Percentiles rank a stretch among this genome's conserved stretches.
Conservation (phyloP, 495 filamentous ascomycete species). For the Alectoria sarmentosa region DNA sequence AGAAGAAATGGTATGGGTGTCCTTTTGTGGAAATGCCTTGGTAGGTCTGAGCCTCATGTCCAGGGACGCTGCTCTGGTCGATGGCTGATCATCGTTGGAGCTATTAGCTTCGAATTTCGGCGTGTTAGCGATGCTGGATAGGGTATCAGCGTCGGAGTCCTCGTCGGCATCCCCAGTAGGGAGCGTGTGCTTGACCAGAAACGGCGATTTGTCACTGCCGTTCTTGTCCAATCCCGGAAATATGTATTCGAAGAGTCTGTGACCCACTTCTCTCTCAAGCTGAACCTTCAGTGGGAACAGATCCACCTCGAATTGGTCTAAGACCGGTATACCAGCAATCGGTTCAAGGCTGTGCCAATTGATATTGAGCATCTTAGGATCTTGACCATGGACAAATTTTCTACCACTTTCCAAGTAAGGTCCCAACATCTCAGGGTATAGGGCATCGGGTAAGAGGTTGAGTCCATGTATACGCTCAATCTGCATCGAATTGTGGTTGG, state of each 20-base stretch:
- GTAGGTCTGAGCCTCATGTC: slow-evolving; percentile 76
- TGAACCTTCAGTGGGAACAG: slow-evolving; percentile 91
- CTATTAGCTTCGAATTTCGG: slow-evolving; percentile 27
- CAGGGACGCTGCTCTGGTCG: slow-evolving; percentile 57
- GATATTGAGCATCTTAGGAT: slow-evolving; percentile 77
- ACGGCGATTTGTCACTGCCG: slow-evolving; percentile 63
- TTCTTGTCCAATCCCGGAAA: slow-evolving; percentile 73
- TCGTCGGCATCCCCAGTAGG: slow-evolving; percentile 48
- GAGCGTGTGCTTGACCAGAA: slow-evolving; percentile 72
- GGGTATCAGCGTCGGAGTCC: slow-evolving; percentile 47
- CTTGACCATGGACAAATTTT: slow-evolving; percentile 37
- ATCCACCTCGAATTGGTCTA: slow-evolving; percentile 95
- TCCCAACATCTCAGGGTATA: slow-evolving; percentile 92
- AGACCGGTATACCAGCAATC: slow-evolving; percentile 93
- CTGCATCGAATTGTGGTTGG: slow-evolving; percentile 86
- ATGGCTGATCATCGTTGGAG: slow-evolving; percentile 32
- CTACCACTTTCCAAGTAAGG: slow-evolving; percentile 67
- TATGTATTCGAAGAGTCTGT: slow-evolving; percentile 94
- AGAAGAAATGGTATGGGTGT: slow-evolving; percentile 20
- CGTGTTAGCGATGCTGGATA: slow-evolving; percentile 14
- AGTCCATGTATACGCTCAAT: slow-evolving; percentile 76
- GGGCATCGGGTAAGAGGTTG: slow-evolving; percentile 81
- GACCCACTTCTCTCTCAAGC: slow-evolving; percentile 85
- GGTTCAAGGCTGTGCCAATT: slow-evolving; percentile 98
- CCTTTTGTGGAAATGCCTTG: slow-evolving; percentile 54